Evolutionary conservation across 176 grass and related monocot species (phyloP).

Genomic region (Dactylis glomerata): DNA sequence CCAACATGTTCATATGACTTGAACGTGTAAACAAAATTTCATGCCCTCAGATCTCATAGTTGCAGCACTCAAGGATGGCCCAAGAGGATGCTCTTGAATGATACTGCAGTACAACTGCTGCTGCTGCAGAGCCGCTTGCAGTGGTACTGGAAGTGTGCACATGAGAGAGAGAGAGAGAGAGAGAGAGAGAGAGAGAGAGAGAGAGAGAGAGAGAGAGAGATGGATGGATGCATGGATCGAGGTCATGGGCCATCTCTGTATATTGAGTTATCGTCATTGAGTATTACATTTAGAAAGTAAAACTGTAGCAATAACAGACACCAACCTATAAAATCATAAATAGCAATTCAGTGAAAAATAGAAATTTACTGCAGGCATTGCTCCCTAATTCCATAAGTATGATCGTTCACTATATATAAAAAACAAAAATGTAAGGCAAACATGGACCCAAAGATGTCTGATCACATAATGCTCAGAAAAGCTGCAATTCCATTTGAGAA

Average conservation of each 20-base stretch:
- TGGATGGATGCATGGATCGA: not conserved
- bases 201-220: too few relatives aligned
- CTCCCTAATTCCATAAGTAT: not conserved
- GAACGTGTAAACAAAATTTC: not conserved
- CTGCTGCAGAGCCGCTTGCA: not conserved
- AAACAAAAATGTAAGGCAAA: not conserved
- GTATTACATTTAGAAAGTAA: not conserved
- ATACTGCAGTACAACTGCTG: not conserved
- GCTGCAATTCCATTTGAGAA: not conserved
- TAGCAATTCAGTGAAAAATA: not conserved
- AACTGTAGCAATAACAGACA: not conserved
- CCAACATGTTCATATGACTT: not conserved
- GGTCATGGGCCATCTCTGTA: not conserved
- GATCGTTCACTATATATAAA: not conserved
- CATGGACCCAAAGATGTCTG: not conserved
- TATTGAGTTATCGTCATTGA: not conserved
- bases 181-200: too few relatives aligned
- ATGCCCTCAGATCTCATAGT: slow-evolving; percentile 13
- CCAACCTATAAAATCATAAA: not conserved
- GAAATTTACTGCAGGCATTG: not conserved
- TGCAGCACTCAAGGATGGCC: slow-evolving; percentile 21
- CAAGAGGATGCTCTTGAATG: not conserved
- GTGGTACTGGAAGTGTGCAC: too few relatives aligned
- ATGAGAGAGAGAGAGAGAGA: not conserved
- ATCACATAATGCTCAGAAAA: not conserved